Percentiles rank a stretch among this genome's conserved stretches.
phyloP scores from a whole-genome alignment of 176 grass and related monocot genomes.

The Hyparrhenia diplandra region DNA sequence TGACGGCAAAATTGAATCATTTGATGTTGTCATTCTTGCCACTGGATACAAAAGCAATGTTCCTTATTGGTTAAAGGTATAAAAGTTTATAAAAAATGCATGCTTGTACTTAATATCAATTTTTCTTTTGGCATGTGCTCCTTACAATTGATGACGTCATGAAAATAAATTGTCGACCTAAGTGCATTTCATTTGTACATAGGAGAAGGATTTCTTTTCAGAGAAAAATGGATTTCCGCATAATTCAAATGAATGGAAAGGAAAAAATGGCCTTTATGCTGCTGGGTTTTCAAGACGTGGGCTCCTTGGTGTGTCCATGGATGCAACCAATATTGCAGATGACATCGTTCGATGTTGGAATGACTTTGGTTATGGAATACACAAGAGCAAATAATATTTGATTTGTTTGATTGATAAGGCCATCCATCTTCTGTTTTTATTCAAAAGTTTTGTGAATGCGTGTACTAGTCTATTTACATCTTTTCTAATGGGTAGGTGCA shows the following conservation, averaged over 20 bases:
- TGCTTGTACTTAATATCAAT: neutral
- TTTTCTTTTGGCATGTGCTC: neutral
- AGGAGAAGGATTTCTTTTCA: constrained; percentile 84
- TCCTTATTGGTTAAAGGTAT: constrained; percentile 86
- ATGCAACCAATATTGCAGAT: constrained; percentile 54
- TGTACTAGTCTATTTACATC: constrained; percentile 28
- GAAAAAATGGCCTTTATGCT: constrained; percentile 67
- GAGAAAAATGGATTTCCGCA: constrained; percentile 76
- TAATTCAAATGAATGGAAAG: constrained; percentile 78
- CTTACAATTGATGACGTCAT: neutral
- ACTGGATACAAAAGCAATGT: constrained; percentile 90
- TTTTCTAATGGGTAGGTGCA: neutral
- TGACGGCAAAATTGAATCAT: constrained; percentile 51
- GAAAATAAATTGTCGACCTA: neutral
- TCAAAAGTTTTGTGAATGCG: constrained; percentile 15
- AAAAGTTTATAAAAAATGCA: neutral
- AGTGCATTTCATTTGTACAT: neutral
- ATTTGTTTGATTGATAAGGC: neutral
- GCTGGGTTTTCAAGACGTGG: constrained; percentile 72
- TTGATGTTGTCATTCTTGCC: constrained; percentile 68
- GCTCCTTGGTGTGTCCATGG: constrained; percentile 59
- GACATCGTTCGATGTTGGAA: constrained; percentile 50
- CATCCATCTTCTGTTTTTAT: neutral
- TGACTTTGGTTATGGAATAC: neutral
- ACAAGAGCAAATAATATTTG: neutral